Base-by-base conservation (phyloP, 345 rosid genomes). In the Linum tenue region DNA sequence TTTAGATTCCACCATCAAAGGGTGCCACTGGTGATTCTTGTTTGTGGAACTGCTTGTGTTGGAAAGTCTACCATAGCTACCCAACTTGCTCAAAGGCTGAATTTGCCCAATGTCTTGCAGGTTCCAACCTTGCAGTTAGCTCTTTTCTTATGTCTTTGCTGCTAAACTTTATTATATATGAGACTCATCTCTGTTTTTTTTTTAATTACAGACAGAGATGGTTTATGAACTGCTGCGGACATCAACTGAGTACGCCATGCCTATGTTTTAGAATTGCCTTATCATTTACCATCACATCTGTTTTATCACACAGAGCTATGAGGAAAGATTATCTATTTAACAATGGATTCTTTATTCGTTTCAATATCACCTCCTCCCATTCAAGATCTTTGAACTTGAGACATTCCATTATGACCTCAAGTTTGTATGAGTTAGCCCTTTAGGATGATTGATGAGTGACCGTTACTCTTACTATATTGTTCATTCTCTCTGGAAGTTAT, bases 11-110 rank as follows among this genome's bases (percentile, higher is more conserved):
- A 95, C 80, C 97, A 95, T 78, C 96, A 85, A 75, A 91, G 99
- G 65, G 97, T 91, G 73, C 99, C 99, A 14, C 78, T 95, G 68
- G 95, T 95, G 37, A 95, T 95, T 67, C 99, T 95, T 81, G 98
- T 95, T 64, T 91, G 98, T 42, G 99, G 99, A 79, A 89, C 99
- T 59, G 97, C 96, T 35, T 91, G 99, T 73, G 97, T 87, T 37
- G 99, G 99, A 39, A 95, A 95, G 80, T 95, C 99, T 17, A 95
- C 99, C 39, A 84, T 91, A 69, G 97, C 99, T 6, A 91, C 99
- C 70, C 99, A 95, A 74, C 91, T 95, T 39, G 99, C 99, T 59
- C 99, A 95, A 64, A 81, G 98, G 85, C 84, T 95, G 40, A 95
- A 95, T 78, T 83, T 95, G 78, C 98, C 99, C 0, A 95, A 95